Percentiles rank a stretch among this genome's conserved stretches.
These are phyloP conservation scores for Erodium chrysanthum DNA, from an alignment of 441 rosid genomes.

Conservation along the genomic window DNA sequence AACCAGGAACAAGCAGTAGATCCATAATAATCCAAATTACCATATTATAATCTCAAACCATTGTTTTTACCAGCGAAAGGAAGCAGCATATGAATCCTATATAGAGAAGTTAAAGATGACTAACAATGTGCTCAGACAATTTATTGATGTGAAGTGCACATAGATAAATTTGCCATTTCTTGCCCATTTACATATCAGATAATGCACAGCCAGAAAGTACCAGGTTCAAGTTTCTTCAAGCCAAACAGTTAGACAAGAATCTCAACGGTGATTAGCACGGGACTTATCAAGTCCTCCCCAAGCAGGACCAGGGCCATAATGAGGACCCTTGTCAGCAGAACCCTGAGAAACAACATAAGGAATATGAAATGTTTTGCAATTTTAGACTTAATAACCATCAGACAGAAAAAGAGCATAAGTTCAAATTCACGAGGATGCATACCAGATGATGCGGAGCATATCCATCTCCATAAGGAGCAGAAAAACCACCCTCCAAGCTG, in stretches of 20 bases:
- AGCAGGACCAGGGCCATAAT: conserved; percentile 59
- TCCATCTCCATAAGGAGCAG: conserved; percentile 59
- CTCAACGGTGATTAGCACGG: conserved; percentile 53
- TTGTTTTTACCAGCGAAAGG: conserved; percentile 21
- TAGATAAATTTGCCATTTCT: conserved; percentile 31
- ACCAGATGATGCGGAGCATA: conserved; percentile 54
- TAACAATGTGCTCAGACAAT: conserved; percentile 34
- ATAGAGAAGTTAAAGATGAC: conserved; percentile 26
- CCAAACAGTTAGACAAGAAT: conserved; percentile 18
- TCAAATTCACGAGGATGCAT: conserved; percentile 20
- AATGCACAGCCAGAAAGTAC: conserved; percentile 16
- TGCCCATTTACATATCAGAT: conserved; percentile 19
- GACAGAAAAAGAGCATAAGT: conserved; percentile 5
- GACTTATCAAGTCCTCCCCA: conserved; percentile 52
- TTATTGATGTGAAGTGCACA: conserved; percentile 28
- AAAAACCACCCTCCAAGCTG: conserved; percentile 40
- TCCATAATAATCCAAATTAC: conserved; percentile 18
- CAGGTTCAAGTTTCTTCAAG: conserved; percentile 23
- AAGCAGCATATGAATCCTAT: conserved; percentile 23
- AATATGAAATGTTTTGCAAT: conserved; percentile 4
- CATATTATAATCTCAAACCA: conserved; percentile 17
- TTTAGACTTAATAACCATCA: neutral
- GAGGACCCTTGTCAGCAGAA: conserved; percentile 50
- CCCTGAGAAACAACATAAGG: conserved; percentile 37
- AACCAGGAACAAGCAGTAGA: conserved; percentile 13